A percentile compares a stretch with the other conserved stretches of the same genome.
phyloP scores from a whole-genome alignment of 179 eudicot species.

The Drosera spatulata region DNA sequence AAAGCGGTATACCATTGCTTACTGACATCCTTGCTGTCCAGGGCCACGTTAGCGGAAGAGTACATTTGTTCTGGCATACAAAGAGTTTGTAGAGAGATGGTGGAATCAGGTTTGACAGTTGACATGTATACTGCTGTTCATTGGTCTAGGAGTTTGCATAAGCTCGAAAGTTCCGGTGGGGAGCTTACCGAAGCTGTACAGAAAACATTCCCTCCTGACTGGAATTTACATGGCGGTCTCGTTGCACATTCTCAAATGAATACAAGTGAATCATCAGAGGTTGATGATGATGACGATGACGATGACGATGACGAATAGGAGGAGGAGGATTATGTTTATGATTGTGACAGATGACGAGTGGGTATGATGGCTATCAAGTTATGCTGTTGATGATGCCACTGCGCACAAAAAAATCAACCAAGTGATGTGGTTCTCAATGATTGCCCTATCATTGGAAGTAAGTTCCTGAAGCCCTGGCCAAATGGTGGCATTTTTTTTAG shows the following conservation, averaged over 20 bases:
- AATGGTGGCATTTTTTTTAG: no score
- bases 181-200: constrained; percentile 83
- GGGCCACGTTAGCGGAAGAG: constrained; percentile 86
- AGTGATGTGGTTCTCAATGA: no score
- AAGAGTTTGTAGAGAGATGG: constrained; percentile 63
- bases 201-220: constrained; percentile 94
- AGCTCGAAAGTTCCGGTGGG: constrained; percentile 80
- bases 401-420: no score
- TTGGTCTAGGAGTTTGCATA: constrained; percentile 79
- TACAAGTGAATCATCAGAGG: background rate
- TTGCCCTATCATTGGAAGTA: no score
- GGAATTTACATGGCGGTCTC: constrained; percentile 46
- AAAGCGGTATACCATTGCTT: constrained; percentile 93
- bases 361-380: no score
- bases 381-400: no score
- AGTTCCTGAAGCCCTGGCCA: no score
- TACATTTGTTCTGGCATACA: constrained; percentile 61
- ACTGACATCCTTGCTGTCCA: constrained; percentile 79
- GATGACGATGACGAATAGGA: constrained; percentile 7
- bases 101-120: constrained; percentile 50
- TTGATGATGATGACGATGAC: constrained; percentile 11
- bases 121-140: constrained; percentile 98
- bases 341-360: constrained; percentile 1
- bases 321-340: constrained; percentile 5
- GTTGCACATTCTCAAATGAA: constrained; percentile 12